Base-by-base conservation (phyloP, 345 rosid species). In the Citrus maxima region DNA sequence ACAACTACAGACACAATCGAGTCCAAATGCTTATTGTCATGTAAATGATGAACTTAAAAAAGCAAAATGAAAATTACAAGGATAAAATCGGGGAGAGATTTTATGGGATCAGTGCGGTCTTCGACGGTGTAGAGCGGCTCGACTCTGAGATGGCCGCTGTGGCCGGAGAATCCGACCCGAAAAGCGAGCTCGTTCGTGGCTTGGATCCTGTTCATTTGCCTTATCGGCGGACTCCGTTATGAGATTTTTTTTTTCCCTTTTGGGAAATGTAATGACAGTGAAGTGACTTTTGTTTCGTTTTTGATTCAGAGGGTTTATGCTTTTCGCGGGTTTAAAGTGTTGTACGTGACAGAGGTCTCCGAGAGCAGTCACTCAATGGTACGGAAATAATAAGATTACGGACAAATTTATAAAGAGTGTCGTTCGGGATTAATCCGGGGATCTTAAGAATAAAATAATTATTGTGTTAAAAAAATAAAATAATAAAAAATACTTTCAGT, bases 81-180 rank as follows among this genome's bases (percentile, higher is more conserved):
- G 65, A 95, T 77, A 80, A 93, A 93, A 81, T 95, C 96, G 49
- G 96, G 96, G 60, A 95, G 92, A 22, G 95, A 84, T 42, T 87
- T 92, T 71, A 89, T 79, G 75, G 95, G 90, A 77, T 91, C 82
- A 72, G 82, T 19, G 70, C 90, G 84, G 87, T 93, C 59, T 62
- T 74, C 98, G 75, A 76, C 91, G 28, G 93, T 85, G 77, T 90
- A 87, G 56, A 93, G 83, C 77, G 99, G 99, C 88, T 95, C 95
- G 65, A 95, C 87, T 55, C 97, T 83, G 83, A 92, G 98, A 84
- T 95, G 98, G 77, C 96, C 99, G 66, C 91, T 88, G 85, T 92
- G 85, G 67, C 99, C 99, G 74, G 98, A 88, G 86, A 95, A 89
- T 10, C 96, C 95, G 82, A 93, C 93, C 58, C 97, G 96, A 81